Conservation (phyloP, 495 filamentous ascomycete species). For the Penicillium arizonense region DNA sequence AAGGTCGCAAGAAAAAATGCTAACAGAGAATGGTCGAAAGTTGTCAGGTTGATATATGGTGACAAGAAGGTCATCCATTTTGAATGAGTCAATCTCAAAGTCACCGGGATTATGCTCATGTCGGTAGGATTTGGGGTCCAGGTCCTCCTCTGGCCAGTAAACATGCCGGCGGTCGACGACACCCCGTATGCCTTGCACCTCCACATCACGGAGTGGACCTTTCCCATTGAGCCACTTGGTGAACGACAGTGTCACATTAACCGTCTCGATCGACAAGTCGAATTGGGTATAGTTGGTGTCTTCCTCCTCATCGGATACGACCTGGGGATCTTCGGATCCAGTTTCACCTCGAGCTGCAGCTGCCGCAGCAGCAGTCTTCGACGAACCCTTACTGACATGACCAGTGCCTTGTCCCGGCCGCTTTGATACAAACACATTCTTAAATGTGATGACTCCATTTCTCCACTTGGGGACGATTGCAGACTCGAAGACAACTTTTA, state of each 20-base stretch:
- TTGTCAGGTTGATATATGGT: slow-evolving; percentile 86
- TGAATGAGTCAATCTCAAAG: slow-evolving; percentile 95
- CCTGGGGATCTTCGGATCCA: slow-evolving; percentile 19
- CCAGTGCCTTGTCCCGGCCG: slow-evolving; percentile 75
- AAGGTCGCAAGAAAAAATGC: slow-evolving; percentile 92
- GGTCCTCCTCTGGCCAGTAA: slow-evolving; percentile 61
- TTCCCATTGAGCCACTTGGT: slow-evolving; percentile 97
- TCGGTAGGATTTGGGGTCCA: slow-evolving; percentile 83
- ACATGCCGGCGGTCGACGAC: slow-evolving; percentile 88
- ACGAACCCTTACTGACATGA: slow-evolving; percentile 90
- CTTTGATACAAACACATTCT: slow-evolving; percentile 93
- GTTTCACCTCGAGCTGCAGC: slow-evolving; percentile 57
- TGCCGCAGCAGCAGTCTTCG: slow-evolving; percentile 78
- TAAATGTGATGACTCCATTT: slow-evolving; percentile 90
- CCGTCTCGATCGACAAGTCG: slow-evolving; percentile 88
- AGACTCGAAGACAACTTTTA: slow-evolving; percentile 97
- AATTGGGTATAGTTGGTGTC: slow-evolving; percentile 98
- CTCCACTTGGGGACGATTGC: slow-evolving; percentile 96
- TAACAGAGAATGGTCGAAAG: slow-evolving; percentile 91
- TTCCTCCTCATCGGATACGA: slow-evolving; percentile 60
- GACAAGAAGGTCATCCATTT: slow-evolving; percentile 88
- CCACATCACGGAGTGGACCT: slow-evolving; percentile 85
- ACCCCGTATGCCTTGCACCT: slow-evolving; percentile 94
- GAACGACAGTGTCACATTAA: slow-evolving; percentile 97
- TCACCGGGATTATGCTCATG: slow-evolving; percentile 89